A percentile compares a stretch with the other conserved stretches of the same genome.
phyloP scores from a whole-genome alignment of 208 protist genomes.

The Trypanosomatidae sp. region DNA sequence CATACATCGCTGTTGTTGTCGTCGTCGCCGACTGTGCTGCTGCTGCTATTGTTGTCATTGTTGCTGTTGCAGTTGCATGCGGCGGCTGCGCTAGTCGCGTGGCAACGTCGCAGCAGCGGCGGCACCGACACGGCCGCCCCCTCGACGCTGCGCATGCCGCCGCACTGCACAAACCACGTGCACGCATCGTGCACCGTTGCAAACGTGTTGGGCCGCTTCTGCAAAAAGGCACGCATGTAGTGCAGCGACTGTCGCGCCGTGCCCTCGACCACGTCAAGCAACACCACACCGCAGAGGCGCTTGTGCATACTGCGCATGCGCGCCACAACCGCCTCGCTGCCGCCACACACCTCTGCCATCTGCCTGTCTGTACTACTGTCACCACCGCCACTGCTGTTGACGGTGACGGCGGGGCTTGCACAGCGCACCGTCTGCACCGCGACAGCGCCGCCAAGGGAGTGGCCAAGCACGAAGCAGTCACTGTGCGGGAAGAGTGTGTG shows the following conservation, averaged over 20 bases:
- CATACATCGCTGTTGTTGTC: no score
- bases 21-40: no score
- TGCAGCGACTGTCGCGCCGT: slow-evolving; percentile 66
- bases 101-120: slow-evolving; percentile 26
- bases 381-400: neutral
- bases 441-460: slow-evolving; percentile 82
- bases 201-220: slow-evolving; percentile 55
- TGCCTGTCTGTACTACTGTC: neutral
- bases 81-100: neutral
- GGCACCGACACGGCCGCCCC: slow-evolving; percentile 64
- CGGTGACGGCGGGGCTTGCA: neutral
- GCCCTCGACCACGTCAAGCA: slow-evolving; percentile 88
- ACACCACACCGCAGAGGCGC: slow-evolving; percentile 39
- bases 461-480: slow-evolving; percentile 58
- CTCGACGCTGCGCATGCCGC: slow-evolving; percentile 48
- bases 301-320: slow-evolving; percentile 9
- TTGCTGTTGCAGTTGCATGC: no score
- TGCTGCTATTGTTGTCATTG: no score
- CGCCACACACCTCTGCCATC: neutral
- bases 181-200: slow-evolving; percentile 36
- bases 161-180: slow-evolving; percentile 62
- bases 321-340: neutral
- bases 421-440: slow-evolving; percentile 23
- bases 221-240: slow-evolving; percentile 73
- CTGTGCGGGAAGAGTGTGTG: slow-evolving; percentile 19